Base-by-base conservation (phyloP, 768 basidiomycete species). In the Suillus discolor region DNA sequence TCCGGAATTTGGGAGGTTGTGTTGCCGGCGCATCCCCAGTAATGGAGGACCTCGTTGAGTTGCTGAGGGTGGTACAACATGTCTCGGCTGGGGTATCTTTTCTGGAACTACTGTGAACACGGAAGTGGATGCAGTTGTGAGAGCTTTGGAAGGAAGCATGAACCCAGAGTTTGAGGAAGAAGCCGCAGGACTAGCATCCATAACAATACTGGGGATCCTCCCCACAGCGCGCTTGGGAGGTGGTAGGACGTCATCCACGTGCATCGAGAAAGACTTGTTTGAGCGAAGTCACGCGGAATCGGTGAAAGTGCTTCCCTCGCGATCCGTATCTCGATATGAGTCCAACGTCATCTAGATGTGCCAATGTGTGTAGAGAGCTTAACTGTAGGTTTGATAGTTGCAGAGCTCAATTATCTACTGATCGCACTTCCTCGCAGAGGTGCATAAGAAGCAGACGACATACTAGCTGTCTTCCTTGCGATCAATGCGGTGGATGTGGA, bases 1-100 rank as follows among this genome's bases (percentile, higher is more conserved):
- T 23, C 44, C 45, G 4, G 38, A 11, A 25, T 57, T 64, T 18
- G 63, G 36, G 54, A 60, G 45, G 6, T 60, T 25, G 25, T 47
- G 34, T 12, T 47, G 31, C 16, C 76, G 71, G 20, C 75, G 75
- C 75, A 76, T 76, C 7, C 75, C 75, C 9, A 76, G 62, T 3
- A 63, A 72, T 4, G 75, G 75, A 34, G 73, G 76, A 9, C 67
- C 18, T 60, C 41, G 59, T 20, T 60, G 59, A 20, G 25, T 60
- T 20, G 59, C 13, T 31, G 59, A 4, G 25, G 59, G 39, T 42
- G 39, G 25, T 12, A 60, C 25, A 12, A 41, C 18, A 20, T 31
- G 18, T 28, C 18, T 60, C 16, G 59, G 31, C 41, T 60, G 59
- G 25, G 11, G 41, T 31, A 16, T 28, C 39, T 42, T 31, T 18